These are phyloP conservation scores for Martiniozyma abietophila DNA, from an alignment of 805 yeast genomes.

Conservation along the genomic window DNA sequence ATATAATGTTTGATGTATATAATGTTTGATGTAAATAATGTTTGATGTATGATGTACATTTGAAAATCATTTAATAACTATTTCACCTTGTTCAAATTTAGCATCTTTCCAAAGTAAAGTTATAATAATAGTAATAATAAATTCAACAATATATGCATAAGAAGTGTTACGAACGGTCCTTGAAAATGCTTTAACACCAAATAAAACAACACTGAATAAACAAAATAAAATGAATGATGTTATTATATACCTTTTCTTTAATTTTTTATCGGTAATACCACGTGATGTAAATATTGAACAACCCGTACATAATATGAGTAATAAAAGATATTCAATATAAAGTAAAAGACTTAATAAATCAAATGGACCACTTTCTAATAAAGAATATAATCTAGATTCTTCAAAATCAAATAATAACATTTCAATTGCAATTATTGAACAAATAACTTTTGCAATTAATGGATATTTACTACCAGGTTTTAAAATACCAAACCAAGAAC, in stretches of 20 bases:
- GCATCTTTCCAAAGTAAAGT: constrained; percentile 22
- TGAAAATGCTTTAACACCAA: constrained; percentile 7
- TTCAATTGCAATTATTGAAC: constrained; percentile 12
- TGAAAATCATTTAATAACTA: too few species aligned
- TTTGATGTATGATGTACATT: too few species aligned
- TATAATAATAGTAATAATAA: constrained; percentile 15
- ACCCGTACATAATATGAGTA: constrained; percentile 11
- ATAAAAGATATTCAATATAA: constrained; percentile 17
- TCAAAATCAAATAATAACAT: constrained; percentile 24
- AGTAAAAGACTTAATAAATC: constrained; percentile 18
- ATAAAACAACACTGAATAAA: constrained; percentile 9
- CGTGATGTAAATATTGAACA: constrained; percentile 18
- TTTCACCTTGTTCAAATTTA: constrained; percentile 14
- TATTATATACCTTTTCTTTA: constrained; percentile 10
- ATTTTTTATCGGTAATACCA: constrained; percentile 11
- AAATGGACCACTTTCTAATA: constrained; percentile 17
- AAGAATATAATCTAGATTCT: constrained; percentile 21
- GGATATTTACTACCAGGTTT: neutral
- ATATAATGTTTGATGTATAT: too few species aligned
- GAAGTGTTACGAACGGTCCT: constrained; percentile 15
- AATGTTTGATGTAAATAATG: too few species aligned
- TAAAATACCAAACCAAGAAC: constrained; percentile 13
- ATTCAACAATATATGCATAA: constrained; percentile 19
- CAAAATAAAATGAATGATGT: constrained; percentile 5
- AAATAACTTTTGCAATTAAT: neutral